Base-by-base conservation (phyloP, 2,329 filamentous ascomycete genomes). In the Stagonosporopsis chrysanthemi region DNA sequence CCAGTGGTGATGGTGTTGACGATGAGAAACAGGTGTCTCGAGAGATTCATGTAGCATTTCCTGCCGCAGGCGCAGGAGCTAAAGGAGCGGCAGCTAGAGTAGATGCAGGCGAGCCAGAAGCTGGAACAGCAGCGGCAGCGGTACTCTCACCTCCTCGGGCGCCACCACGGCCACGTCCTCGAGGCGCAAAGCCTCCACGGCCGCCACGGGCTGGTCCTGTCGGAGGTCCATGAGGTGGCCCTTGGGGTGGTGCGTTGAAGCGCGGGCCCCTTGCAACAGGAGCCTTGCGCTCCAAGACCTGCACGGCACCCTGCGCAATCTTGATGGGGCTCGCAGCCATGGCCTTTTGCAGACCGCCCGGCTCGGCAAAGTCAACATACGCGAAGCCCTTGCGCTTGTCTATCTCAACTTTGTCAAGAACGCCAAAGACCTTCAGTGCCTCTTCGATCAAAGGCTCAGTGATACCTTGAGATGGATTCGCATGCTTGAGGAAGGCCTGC, bases 371-470 rank as follows among this genome's bases (percentile, higher is more conserved):
- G 62, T 97, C 91, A 36, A 96, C 89, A 73, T 97, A 97, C 2
- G 92, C 94, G 69, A 97, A 96, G 0, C 92, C 92, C 75, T 97
- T 97, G 69, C 93, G 90, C 75, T 92, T 93, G 73, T 98, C 94
- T 51, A 98, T 94, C 68, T 97, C 94, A 17, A 97, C 91, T 63
- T 87, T 89, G 0, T 86, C 86, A 42, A 97, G 85, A 1, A 84
- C 76, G 1, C 94, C 94, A 66, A 92, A 96, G 0, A 79, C 77
- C 41, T 88, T 83, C 72, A 98, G 86, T 0, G 90, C 88, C 64
- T 89, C 84, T 67, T 89, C 88, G 1, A 98, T 85, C 0, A 92
- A 78, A 0, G 88, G 80, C 71, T 97, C 94, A 0, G 92, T 97
- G 43, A 97, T 90, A 14, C 94, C 94, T 72, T 97, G 94, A 0